phyloP scores from a whole-genome alignment of 2,329 filamentous ascomycete genomes.

The Leptographium galeiforme region DNA sequence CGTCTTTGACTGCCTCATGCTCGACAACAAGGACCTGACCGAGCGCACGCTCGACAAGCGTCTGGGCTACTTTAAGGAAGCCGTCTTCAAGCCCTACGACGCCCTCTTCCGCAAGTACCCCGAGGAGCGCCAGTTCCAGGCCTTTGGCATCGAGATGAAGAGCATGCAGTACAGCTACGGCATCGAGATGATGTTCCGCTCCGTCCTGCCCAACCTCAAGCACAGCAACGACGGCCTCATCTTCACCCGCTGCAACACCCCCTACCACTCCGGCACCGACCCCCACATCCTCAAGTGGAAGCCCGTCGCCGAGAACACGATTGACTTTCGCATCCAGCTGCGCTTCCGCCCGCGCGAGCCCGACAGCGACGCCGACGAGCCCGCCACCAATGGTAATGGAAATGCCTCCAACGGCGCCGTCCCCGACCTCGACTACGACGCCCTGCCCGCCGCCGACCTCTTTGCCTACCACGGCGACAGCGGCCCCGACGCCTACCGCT shows the following conservation, averaged over 20 bases:
- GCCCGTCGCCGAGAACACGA: conserved; percentile 83
- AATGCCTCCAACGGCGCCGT: conserved; percentile 38
- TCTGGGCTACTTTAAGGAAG: conserved; percentile 70
- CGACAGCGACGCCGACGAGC: conserved; percentile 44
- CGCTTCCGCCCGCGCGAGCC: conserved; percentile 50
- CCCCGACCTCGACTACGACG: conserved; percentile 66
- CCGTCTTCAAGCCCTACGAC: conserved; percentile 59
- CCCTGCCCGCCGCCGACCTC: conserved; percentile 58
- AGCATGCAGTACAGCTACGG: conserved; percentile 80
- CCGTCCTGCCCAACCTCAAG: conserved; percentile 68
- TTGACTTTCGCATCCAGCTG: conserved; percentile 77
- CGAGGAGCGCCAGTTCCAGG: conserved; percentile 53
- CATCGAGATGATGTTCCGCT: conserved; percentile 81
- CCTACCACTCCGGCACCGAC: conserved; percentile 85
- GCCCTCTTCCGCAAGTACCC: conserved; percentile 51
- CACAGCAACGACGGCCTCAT: conserved; percentile 96
- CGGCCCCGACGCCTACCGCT: conserved; percentile 37
- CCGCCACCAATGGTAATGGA: neutral
- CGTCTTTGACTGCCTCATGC: conserved; percentile 82
- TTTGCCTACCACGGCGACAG: conserved; percentile 53
- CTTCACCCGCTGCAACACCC: conserved; percentile 83
- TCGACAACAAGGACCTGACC: conserved; percentile 66
- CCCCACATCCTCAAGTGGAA: conserved; percentile 97
- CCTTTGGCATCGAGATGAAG: conserved; percentile 79
- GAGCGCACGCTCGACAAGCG: conserved; percentile 76